Base-by-base conservation (phyloP, 148 eudicot species). In the Chenopodium formosanum region DNA sequence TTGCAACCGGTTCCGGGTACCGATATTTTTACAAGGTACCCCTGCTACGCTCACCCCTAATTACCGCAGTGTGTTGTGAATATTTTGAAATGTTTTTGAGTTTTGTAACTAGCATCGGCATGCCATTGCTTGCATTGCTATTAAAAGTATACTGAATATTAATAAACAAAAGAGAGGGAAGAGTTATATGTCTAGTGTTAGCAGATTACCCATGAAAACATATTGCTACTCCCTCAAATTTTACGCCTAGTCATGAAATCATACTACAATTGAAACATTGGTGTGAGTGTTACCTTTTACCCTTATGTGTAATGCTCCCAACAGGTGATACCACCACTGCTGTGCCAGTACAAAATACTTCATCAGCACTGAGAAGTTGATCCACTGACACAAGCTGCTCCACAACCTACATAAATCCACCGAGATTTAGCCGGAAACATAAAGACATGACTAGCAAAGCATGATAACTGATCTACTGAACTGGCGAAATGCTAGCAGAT, bases 271-370 rank as follows among this genome's bases (percentile, higher is more conserved):
- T 20, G 23, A 56, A 75, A 81, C 69, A 62, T 1, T 27, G 81
- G 66, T 25, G 75, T 25, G 69, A 22, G 52, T 0, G 31, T 74
- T 86, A 96, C 99, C 97, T 96, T 90, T 84, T 88, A 73, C 89
- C 93, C 82, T 69, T 89, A 81, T 96, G 89, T 50, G 99, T 94
- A 73, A 96, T 86, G 88, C 99, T 96, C 75, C 98, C 99, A 71
- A 96, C 99, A 66, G 95, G 99, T 65, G 93, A 94, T 75, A 96
- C 89, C 63, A 96, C 99, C 67, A 96, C 99, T 44, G 98, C 99
- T 27, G 99, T 96, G 86, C 98, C 99, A 19, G 98, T 96, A 82
- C 97, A 94, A 81, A 96, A 96, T 67, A 96, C 98, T 89, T 96
- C 99, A 89, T 96, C 99, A 17, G 99, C 99, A 84, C 91, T 85